Evolutionary conservation across 768 basidiomycete species (phyloP), one percentile per base, ranked within the genome.

Genomic region (Lentinus tigrinus): DNA sequence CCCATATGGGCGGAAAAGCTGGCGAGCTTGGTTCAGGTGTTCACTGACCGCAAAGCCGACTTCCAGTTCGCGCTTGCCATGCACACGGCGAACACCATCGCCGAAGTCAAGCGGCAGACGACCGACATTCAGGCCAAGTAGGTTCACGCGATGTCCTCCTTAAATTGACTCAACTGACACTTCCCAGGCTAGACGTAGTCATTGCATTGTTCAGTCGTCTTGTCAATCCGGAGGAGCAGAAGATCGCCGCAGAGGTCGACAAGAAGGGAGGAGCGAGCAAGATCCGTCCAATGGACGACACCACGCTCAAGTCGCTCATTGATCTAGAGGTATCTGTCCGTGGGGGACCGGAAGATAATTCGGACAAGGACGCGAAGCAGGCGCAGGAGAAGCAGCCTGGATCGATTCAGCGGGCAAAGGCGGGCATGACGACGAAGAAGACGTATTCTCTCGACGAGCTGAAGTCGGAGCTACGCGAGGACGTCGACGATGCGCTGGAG

Each of bases 211-310:
- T 79, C 46, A 69, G 72, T 10, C 72, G 71, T 47, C 63, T 78
- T 4, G 74, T 77, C n/a, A 72, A 76, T 0, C 72, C 74, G 2
- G 71, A 74, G 5, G 77, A 81, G 53, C 68, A 67, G 46, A 74
- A 77, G 24, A 52, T 78, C 1, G 61, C 67, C 6, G 67, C 72
- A 16, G 42, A 24, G 34, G 23, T 60, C 13, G 40, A 37, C 19
- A 28, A 19, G 2, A 44, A 21, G 3, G 58, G 58, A 14, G 58
- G 58, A 3, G 16, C 42, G 4, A 34, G 36, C 10, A 49, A 40
- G 24, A 48, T 55, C 9, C 34, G 48, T 7, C 9, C 6, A 6
- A 31, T 31, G 34, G 48, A 50, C 34, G 48, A 50, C 19, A n/a
- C 17, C 3, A 31, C 34, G 2, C 34, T 50, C 28, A 37, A 50